Conservation (phyloP, 1,284 basidiomycete species). For the Moniliophthora roreri region DNA sequence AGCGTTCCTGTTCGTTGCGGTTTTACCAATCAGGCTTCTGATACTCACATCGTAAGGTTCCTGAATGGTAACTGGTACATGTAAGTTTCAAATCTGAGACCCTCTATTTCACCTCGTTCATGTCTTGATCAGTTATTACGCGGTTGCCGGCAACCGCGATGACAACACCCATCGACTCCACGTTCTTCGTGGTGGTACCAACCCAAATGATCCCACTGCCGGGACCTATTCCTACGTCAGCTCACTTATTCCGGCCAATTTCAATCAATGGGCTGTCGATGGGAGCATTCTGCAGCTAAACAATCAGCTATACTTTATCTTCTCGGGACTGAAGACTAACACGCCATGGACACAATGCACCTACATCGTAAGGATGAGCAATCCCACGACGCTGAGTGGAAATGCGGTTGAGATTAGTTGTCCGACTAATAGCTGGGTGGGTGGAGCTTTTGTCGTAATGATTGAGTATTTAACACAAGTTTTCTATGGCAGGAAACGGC, state of each 20-base stretch:
- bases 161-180: slow-evolving; percentile 20
- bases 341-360: slow-evolving; percentile 21
- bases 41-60: slow-evolving; percentile 10
- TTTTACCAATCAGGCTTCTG: neutral
- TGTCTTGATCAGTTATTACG: slow-evolving; percentile 15
- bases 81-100: slow-evolving; percentile 6
- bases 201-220: slow-evolving; percentile 16
- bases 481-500: slow-evolving; percentile 13
- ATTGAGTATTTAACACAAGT: neutral
- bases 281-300: slow-evolving; percentile 18
- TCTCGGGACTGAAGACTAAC: slow-evolving; percentile 15
- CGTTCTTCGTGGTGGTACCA: slow-evolving; percentile 19
- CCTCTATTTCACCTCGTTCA: neutral
- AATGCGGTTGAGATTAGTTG: slow-evolving; percentile 18
- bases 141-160: slow-evolving; percentile 18
- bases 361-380: slow-evolving; percentile 15
- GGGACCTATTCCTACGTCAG: slow-evolving; percentile 19
- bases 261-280: slow-evolving; percentile 21
- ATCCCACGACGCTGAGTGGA: slow-evolving; percentile 17
- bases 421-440: slow-evolving; percentile 17
- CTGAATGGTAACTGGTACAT: slow-evolving; percentile 20
- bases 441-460: neutral
- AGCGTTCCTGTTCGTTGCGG: neutral
- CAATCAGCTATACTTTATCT: slow-evolving; percentile 17
- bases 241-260: slow-evolving; percentile 19